These are phyloP conservation scores for Metarhizium rileyi DNA, from an alignment of 2,329 filamentous ascomycete genomes.

Conservation along the genomic window DNA sequence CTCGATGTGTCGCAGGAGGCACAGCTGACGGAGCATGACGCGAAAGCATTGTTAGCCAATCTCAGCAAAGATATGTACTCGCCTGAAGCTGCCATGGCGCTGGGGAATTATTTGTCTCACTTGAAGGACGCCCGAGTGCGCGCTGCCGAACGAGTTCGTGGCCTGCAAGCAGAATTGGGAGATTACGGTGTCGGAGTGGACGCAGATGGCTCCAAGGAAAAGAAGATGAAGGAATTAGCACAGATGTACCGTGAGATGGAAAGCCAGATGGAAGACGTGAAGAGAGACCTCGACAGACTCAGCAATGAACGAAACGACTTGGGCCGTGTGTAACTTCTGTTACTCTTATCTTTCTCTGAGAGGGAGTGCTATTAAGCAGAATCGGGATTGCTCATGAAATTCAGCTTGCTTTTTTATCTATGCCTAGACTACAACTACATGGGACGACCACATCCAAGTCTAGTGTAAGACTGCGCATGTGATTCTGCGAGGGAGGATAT, in stretches of 20 bases:
- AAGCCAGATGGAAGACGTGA: slow-evolving; percentile 38
- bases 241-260: slow-evolving; percentile 40
- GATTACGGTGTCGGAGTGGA: slow-evolving; percentile 38
- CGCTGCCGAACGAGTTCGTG: slow-evolving; percentile 32
- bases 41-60: slow-evolving; percentile 22
- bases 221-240: slow-evolving; percentile 43
- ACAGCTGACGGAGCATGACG: slow-evolving; percentile 29
- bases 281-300: slow-evolving; percentile 33
- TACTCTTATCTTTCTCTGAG: neutral
- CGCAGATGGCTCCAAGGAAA: slow-evolving; percentile 31
- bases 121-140: slow-evolving; percentile 37
- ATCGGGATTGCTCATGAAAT: neutral
- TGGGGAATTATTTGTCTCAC: slow-evolving; percentile 38
- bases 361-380: neutral
- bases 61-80: slow-evolving; percentile 34
- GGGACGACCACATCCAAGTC: neutral
- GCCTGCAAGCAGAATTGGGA: slow-evolving; percentile 32
- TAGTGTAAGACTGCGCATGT: neutral
- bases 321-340: neutral
- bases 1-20: slow-evolving; percentile 34
- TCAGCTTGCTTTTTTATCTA: neutral
- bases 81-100: slow-evolving; percentile 30
- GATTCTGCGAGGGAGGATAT: neutral
- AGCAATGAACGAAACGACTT: neutral
- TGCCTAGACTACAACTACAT: slow-evolving; percentile 1